Conservation (phyloP, 805 yeast species). For the Nakazawaea laoshanensis region DNA sequence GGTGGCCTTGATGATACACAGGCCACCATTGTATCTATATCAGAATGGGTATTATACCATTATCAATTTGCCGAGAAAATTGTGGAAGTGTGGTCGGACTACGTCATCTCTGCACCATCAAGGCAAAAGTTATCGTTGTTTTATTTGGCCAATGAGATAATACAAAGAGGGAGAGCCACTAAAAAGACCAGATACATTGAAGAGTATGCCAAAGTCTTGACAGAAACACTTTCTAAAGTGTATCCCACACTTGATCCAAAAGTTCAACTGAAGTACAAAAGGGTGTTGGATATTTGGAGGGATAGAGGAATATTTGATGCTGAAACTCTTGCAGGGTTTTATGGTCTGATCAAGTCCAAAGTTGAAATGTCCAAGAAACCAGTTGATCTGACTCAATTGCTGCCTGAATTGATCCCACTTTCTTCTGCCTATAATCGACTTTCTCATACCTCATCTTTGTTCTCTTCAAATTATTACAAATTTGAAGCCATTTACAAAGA, state of each 20-base stretch:
- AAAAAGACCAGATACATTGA: conserved; percentile 47
- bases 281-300: conserved; percentile 51
- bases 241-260: conserved; percentile 22
- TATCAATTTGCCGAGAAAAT: conserved; percentile 29
- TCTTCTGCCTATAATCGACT: conserved; percentile 16
- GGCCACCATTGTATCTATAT: conserved; percentile 34
- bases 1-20: conserved; percentile 33
- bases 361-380: too few relatives aligned
- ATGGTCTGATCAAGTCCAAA: too few relatives aligned
- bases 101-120: conserved; percentile 11
- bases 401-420: conserved; percentile 17
- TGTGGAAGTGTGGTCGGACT: conserved; percentile 28
- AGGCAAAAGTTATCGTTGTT: conserved; percentile 43
- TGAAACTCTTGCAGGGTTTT: conserved; percentile 14
- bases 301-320: conserved; percentile 38
- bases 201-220: conserved; percentile 46
- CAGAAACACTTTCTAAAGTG: conserved; percentile 27
- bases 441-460: conserved; percentile 15
- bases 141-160: conserved; percentile 73
- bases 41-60: conserved; percentile 38
- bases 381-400: not conserved
- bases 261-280: conserved; percentile 31
- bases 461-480: conserved; percentile 13
- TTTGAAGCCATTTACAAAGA: conserved; percentile 17
- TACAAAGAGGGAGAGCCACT: conserved; percentile 67